phyloP scores from a whole-genome alignment of 1,284 basidiomycete genomes.

The Trichosporon inkin region DNA sequence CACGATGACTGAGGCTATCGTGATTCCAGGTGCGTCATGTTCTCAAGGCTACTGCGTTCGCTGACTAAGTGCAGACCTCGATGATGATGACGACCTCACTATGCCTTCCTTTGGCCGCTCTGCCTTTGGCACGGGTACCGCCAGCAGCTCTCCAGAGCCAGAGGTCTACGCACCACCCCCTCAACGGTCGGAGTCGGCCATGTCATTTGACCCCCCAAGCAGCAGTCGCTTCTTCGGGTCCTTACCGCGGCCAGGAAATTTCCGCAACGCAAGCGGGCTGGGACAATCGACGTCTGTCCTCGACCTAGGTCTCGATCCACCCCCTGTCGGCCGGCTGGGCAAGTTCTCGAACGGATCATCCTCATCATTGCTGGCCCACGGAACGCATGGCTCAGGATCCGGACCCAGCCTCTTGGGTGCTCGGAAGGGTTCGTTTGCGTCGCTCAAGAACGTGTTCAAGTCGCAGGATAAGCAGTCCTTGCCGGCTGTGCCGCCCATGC shows the following conservation, averaged over 20 bases:
- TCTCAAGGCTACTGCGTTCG: neutral
- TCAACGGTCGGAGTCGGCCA: slow-evolving; percentile 29
- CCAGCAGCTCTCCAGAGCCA: slow-evolving; percentile 15
- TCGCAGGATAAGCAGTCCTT: slow-evolving; percentile 13
- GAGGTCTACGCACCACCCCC: slow-evolving; percentile 19
- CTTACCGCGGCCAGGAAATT: neutral
- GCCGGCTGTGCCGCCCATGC: slow-evolving; percentile 37
- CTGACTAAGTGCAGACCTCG: slow-evolving; percentile 31
- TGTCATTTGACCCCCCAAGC: slow-evolving; percentile 27
- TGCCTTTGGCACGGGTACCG: slow-evolving; percentile 19
- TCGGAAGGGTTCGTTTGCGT: slow-evolving; percentile 77
- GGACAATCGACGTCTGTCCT: slow-evolving; percentile 14
- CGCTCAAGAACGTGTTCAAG: slow-evolving; percentile 83
- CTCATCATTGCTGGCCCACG: slow-evolving; percentile 48
- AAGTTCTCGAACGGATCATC: slow-evolving; percentile 47
- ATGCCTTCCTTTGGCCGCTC: slow-evolving; percentile 36
- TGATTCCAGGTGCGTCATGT: slow-evolving; percentile 41
- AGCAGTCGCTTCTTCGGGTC: slow-evolving; percentile 4
- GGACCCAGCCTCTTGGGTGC: slow-evolving; percentile 49
- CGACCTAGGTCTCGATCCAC: slow-evolving; percentile 15
- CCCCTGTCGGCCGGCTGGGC: slow-evolving; percentile 23
- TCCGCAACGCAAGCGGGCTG: neutral
- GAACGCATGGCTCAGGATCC: slow-evolving; percentile 16
- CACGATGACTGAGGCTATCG: slow-evolving; percentile 31
- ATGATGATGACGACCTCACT: slow-evolving; percentile 44